phyloP scores from a whole-genome alignment of 2,329 filamentous ascomycete species.

The Colletotrichum sp. region DNA sequence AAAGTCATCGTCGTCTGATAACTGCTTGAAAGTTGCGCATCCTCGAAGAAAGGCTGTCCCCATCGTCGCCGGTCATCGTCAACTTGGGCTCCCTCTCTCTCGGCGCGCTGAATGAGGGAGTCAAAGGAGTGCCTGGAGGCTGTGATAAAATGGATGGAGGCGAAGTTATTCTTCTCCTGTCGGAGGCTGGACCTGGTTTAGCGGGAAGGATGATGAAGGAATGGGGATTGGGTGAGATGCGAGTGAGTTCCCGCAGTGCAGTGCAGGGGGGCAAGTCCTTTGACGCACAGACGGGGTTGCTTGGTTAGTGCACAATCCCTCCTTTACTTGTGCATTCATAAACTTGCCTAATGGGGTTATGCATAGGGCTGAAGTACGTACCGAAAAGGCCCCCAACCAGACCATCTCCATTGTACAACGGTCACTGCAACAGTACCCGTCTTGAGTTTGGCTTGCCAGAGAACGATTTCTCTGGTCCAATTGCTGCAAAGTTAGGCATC shows the following conservation, averaged over 20 bases:
- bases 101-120: background rate
- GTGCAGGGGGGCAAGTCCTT: background rate
- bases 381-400: conserved; percentile 1
- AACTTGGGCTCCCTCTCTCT: background rate
- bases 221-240: background rate
- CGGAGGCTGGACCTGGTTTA: background rate
- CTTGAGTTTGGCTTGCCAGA: background rate
- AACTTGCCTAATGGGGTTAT: background rate
- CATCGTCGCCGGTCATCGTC: background rate
- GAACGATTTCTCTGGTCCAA: background rate
- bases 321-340: background rate
- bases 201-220: background rate
- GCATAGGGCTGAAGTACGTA: conserved; percentile 16
- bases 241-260: background rate
- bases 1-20: background rate
- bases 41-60: background rate
- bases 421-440: background rate
- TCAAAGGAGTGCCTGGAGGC: background rate
- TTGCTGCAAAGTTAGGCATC: background rate
- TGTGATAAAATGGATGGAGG: background rate
- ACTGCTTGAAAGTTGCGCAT: background rate
- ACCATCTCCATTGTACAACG: background rate
- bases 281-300: background rate
- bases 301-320: background rate
- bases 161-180: background rate